Percentiles rank a stretch among this genome's conserved stretches.
These are phyloP conservation scores for Flueggea neowawraea DNA, from an alignment of 441 rosid genomes.

Conservation along the genomic window DNA sequence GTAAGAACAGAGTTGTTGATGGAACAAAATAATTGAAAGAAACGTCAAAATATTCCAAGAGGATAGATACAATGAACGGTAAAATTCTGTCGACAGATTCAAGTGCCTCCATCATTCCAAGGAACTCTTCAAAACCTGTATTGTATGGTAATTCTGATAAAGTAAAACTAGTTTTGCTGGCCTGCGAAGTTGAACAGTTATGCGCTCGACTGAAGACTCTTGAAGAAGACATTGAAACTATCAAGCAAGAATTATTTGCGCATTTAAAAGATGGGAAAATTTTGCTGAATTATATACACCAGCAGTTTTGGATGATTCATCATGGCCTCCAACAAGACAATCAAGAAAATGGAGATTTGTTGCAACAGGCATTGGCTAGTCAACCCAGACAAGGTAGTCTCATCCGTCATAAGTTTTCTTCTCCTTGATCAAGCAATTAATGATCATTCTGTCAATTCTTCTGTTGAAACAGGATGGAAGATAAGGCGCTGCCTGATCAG, in stretches of 20 bases:
- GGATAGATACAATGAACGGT: neutral
- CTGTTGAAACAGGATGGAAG: too few relatives aligned
- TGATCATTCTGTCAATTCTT: too few relatives aligned
- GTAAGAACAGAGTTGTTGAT: neutral
- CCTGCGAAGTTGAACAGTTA: slow-evolving; percentile 15
- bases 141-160: neutral
- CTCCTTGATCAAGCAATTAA: too few relatives aligned
- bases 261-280: slow-evolving; percentile 25
- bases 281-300: slow-evolving; percentile 24
- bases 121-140: slow-evolving; percentile 1
- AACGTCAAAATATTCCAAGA: neutral
- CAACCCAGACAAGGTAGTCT: too few relatives aligned
- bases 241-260: slow-evolving; percentile 27
- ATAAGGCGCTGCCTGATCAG: too few relatives aligned
- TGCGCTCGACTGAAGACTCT: slow-evolving; percentile 25
- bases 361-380: too few relatives aligned
- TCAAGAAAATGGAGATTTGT: too few relatives aligned
- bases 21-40: neutral
- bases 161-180: slow-evolving; percentile 11
- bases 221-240: slow-evolving; percentile 31
- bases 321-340: slow-evolving; percentile 2
- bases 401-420: too few relatives aligned
- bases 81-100: neutral
- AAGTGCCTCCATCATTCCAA: neutral
- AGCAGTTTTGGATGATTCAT: slow-evolving; percentile 23